A percentile compares a stretch with the other conserved stretches of the same genome.
phyloP scores from a whole-genome alignment of 108 stramenopile genomes.

The Cyclotella atomus region DNA sequence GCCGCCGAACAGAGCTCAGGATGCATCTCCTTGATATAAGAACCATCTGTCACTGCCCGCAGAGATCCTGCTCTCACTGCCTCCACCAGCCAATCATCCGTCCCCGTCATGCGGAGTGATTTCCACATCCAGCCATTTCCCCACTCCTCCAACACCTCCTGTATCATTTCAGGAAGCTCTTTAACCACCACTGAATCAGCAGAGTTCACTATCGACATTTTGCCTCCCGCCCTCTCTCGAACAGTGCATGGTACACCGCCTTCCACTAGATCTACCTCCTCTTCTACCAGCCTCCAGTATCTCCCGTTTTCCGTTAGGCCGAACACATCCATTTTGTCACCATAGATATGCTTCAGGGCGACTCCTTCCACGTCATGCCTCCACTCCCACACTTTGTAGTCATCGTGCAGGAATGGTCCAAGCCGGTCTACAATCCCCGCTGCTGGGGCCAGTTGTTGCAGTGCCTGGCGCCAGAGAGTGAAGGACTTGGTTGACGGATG shows the following conservation, averaged over 20 bases:
- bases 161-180: not conserved
- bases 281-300: not conserved
- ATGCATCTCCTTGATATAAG: constrained; percentile 1
- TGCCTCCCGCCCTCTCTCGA: too few relatives aligned
- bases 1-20: not conserved
- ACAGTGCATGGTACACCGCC: not conserved
- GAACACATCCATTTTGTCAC: not conserved
- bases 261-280: not conserved
- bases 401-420: not conserved
- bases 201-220: not conserved
- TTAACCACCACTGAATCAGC: too few relatives aligned
- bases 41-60: not conserved
- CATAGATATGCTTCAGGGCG: not conserved
- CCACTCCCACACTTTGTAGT: constrained; percentile 2
- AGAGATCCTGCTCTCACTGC: not conserved
- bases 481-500: not conserved
- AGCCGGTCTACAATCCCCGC: not conserved
- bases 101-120: not conserved
- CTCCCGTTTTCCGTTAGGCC: not conserved
- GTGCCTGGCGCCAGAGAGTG: not conserved
- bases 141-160: not conserved
- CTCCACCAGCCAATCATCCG: not conserved
- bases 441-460: constrained; percentile 4
- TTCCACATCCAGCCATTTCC: constrained; percentile 2
- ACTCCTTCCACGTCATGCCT: not conserved